phyloP scores from a whole-genome alignment of 805 yeast genomes.

The Dipodascus albidus region DNA sequence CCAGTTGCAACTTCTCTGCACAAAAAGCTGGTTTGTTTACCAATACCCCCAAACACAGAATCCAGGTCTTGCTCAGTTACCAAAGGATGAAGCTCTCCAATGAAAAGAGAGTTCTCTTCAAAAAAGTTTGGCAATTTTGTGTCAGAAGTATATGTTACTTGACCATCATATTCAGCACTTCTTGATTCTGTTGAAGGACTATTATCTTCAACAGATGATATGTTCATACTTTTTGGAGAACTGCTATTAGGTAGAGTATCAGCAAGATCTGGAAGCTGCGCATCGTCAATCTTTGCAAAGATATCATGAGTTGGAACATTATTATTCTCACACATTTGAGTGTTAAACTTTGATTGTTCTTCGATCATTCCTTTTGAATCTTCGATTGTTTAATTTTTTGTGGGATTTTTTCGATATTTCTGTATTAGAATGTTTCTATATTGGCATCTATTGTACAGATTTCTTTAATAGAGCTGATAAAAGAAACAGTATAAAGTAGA shows the following conservation, averaged over 20 bases:
- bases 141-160: neutral
- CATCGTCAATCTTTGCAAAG: neutral
- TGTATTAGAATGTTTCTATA: no score
- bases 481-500: neutral
- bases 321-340: no score
- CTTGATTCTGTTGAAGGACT: neutral
- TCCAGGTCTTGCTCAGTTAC: neutral
- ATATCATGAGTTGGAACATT: no score
- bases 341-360: no score
- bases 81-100: neutral
- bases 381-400: no score
- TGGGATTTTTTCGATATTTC: no score
- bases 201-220: neutral
- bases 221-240: neutral
- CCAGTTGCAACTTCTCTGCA: neutral
- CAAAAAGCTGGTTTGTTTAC: neutral
- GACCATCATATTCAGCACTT: neutral
- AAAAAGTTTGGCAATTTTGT: neutral
- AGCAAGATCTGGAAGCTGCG: no score
- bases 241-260: neutral
- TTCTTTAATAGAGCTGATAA: no score
- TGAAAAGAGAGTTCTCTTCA: neutral
- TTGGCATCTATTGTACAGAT: no score
- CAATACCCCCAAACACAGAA: neutral
- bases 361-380: no score